Conservation (phyloP, 352 stramenopile species). For the Albugo laibachii region DNA sequence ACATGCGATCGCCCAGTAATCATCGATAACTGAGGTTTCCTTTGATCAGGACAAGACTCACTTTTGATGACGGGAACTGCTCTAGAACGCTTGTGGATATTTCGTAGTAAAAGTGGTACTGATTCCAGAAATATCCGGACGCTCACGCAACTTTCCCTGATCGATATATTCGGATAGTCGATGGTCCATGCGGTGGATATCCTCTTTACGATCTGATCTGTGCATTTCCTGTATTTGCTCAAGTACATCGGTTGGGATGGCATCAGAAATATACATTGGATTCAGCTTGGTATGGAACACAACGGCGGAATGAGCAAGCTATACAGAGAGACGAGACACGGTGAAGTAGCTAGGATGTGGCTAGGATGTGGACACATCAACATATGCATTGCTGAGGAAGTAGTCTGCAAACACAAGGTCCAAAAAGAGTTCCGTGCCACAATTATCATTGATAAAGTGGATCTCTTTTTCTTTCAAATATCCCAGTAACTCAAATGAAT, state of each 20-base stretch:
- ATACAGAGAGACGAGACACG: conserved; percentile 4
- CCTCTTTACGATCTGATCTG: conserved; percentile 7
- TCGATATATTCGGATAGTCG: conserved; percentile 18
- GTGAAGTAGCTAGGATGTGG: neutral
- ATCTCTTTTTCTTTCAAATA: conserved; percentile 5
- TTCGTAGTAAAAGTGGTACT: conserved; percentile 56
- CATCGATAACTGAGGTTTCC: conserved; percentile 95
- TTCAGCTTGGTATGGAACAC: conserved; percentile 54
- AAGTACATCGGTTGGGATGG: conserved; percentile 27
- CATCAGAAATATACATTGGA: conserved; percentile 69
- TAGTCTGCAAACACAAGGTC: conserved; percentile 47
- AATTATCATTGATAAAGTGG: conserved; percentile 69
- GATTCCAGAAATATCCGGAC: conserved; percentile 38
- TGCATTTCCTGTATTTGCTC: conserved; percentile 43
- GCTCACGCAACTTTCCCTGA: conserved; percentile 8
- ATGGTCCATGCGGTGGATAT: conserved; percentile 22
- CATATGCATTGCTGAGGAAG: conserved; percentile 20
- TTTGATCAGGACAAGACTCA: conserved; percentile 85
- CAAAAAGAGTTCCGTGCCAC: conserved; percentile 43
- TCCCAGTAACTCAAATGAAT: neutral
- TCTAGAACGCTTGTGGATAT: conserved; percentile 16
- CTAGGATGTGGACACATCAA: too few species aligned
- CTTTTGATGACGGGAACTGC: conserved; percentile 12
- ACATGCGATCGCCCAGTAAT: conserved; percentile 85
- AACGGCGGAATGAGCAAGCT: conserved; percentile 17